phyloP scores from a whole-genome alignment of 345 rosid genomes.

The Kernera saxatilis region DNA sequence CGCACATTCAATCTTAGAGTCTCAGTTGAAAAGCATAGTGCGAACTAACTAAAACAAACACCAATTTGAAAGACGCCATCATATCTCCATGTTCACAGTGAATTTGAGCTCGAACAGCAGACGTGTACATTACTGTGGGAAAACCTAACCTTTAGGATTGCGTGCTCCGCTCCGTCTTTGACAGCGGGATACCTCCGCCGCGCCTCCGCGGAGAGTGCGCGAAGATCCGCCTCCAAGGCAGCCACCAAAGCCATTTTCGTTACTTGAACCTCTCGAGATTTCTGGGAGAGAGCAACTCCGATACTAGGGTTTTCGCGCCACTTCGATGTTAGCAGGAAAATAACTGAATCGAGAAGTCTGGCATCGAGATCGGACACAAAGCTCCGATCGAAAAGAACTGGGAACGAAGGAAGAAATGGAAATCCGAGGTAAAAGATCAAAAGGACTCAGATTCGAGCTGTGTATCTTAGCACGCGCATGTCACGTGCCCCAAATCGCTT shows the following conservation, averaged over 20 bases:
- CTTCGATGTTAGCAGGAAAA: background rate
- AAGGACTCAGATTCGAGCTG: slow-evolving; percentile 18
- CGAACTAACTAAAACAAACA: background rate
- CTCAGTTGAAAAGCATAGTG: background rate
- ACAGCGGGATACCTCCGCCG: slow-evolving; percentile 91
- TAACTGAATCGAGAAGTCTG: background rate
- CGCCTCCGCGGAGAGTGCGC: slow-evolving; percentile 95
- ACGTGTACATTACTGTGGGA: background rate
- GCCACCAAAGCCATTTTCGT: slow-evolving; percentile 83
- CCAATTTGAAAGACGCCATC: background rate
- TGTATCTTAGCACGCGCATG: slow-evolving; percentile 13
- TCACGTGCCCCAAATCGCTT: slow-evolving; percentile 20
- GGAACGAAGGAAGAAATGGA: background rate
- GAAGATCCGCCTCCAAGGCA: slow-evolving; percentile 93
- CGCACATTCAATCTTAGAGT: background rate
- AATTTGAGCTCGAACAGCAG: background rate
- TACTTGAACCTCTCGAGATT: slow-evolving; percentile 15
- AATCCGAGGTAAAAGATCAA: slow-evolving; percentile 9
- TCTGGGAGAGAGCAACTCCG: slow-evolving; percentile 1
- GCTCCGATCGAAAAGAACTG: slow-evolving; percentile 21
- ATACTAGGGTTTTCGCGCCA: slow-evolving; percentile 5
- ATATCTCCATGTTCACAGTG: slow-evolving; percentile 13
- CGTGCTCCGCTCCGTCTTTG: slow-evolving; percentile 95
- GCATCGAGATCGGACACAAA: slow-evolving; percentile 31
- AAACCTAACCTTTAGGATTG: slow-evolving; percentile 66